These are phyloP conservation scores for Pouteria glomerata DNA, from an alignment of 148 eudicot species.

Conservation along the genomic window DNA sequence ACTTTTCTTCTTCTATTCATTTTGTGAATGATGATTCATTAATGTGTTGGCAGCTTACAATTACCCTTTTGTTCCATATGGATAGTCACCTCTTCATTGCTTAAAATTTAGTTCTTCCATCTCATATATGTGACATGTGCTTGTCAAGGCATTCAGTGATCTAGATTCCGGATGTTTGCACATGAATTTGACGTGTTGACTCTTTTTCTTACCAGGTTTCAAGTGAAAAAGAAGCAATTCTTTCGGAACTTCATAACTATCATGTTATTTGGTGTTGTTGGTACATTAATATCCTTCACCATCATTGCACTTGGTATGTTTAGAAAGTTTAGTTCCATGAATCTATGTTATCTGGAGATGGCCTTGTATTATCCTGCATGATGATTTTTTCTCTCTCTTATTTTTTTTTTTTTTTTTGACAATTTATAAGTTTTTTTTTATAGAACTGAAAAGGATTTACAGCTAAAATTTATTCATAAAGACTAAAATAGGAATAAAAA, in stretches of 20 bases:
- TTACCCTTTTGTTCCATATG: neutral
- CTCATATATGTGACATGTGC: neutral
- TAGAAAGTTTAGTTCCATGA: neutral
- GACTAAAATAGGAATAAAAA: neutral
- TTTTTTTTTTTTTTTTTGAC: neutral
- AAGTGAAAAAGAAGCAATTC: slow-evolving; percentile 66
- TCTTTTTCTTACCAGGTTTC: slow-evolving; percentile 39
- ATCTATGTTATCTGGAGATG: neutral
- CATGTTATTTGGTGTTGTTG: slow-evolving; percentile 52
- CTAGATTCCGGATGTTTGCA: neutral
- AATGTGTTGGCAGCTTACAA: neutral
- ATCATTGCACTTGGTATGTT: slow-evolving; percentile 45
- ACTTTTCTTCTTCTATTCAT: neutral
- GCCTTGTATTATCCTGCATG: neutral
- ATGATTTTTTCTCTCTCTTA: neutral
- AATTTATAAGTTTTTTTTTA: no score
- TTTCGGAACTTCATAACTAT: slow-evolving; percentile 54
- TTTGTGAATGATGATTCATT: neutral
- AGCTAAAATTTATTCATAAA: no score
- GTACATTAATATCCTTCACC: slow-evolving; percentile 54
- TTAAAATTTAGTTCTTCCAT: neutral
- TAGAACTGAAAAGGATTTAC: no score
- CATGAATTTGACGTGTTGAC: neutral
- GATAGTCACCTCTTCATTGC: neutral
- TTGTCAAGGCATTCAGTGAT: neutral